Evolutionary conservation across 2,329 filamentous ascomycete genomes (phyloP).

Genomic region (Xylaria sp.): DNA sequence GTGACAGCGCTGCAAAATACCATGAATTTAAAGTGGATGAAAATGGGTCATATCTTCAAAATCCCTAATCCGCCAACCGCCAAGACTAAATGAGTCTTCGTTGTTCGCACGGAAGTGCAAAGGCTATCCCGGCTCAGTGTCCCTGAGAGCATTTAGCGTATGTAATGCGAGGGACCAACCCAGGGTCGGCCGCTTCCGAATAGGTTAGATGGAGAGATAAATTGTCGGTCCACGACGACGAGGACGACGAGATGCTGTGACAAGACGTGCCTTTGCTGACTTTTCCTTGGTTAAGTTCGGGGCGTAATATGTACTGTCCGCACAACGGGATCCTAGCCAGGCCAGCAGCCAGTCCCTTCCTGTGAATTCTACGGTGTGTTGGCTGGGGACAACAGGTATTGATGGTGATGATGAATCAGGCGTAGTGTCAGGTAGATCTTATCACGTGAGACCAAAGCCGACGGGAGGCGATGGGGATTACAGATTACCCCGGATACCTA

Average conservation of each 20-base stretch:
- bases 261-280: background rate
- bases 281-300: background rate
- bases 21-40: background rate
- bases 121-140: constrained; percentile 9
- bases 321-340: background rate
- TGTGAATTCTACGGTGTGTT: background rate
- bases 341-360: background rate
- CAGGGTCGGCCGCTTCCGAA: background rate
- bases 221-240: background rate
- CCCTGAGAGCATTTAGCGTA: background rate
- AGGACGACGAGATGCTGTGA: background rate
- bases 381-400: background rate
- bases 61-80: background rate
- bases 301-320: background rate
- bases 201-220: background rate
- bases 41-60: constrained; percentile 12
- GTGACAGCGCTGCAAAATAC: background rate
- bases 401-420: background rate
- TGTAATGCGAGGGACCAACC: background rate
- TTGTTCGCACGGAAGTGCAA: background rate
- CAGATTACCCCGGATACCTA: constrained; percentile 13
- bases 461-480: background rate
- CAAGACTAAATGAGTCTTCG: background rate
- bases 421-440: background rate
- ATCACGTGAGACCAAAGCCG: constrained; percentile 2